Base-by-base conservation (phyloP, 2,329 filamentous ascomycete species). In the Acrocalymma vagum region DNA sequence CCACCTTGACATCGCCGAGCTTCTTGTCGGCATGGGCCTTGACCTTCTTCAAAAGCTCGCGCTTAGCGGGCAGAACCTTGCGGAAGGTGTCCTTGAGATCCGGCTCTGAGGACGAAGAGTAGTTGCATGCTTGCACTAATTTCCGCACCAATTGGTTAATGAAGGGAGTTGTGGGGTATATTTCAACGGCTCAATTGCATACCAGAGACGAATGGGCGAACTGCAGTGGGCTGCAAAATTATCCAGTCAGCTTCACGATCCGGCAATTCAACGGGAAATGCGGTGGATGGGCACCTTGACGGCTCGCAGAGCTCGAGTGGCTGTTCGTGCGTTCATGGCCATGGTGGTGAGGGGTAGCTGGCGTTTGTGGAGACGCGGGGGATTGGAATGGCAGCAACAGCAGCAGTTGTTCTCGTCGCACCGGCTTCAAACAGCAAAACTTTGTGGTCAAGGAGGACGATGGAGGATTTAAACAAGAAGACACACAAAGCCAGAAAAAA, bases 1-100 rank as follows among this genome's bases (percentile, higher is more conserved):
- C 89, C 29, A 97, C 84, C 79, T 93, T 96, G 72, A 97, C 85
- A 62, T 96, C 89, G 42, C 93, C 93, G 61, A 97, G 86, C 45
- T 86, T 85, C 72, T 92, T 94, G 62, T 86, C 83, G 36, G 83
- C 81, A 69, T 93, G 84, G 42, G 86, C 83, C 78, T 96, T 97
- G 76, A 97, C 89, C 72, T 92, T 88, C 75, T 96, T 94, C 62
- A 97, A 77, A 14, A 96, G 85, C 72, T 96, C 93, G 36, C 92
- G 85, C 78, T 97, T 97, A 48, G 85, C 90, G 22, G 94, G 94
- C 59, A 99, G 95, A 44, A 85, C 83, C 56, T 85, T 83, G 62
- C 85, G 87, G 55, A 99, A 84, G 10, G 90, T 90, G 36, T 88
- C 79, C 76, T 97, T 99, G 65, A 99, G 84, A 67, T 93, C 88